Base-by-base conservation (phyloP, 192 early-diverging fungal species). In the Mortierella alpina region DNA sequence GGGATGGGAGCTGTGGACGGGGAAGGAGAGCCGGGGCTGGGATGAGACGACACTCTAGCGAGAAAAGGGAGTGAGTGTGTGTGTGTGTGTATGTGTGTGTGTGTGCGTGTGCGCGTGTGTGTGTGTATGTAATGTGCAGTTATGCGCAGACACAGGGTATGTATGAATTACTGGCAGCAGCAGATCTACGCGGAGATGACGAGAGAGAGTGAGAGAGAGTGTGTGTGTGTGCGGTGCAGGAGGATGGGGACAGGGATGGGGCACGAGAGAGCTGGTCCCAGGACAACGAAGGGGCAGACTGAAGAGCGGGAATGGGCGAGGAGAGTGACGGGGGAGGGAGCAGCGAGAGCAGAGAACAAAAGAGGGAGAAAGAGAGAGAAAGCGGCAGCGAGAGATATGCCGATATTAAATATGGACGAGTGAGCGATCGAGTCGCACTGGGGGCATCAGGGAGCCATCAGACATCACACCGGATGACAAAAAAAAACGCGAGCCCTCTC, bases 341-440 rank as follows among this genome's bases (percentile, higher is more conserved):
- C 17, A 60, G 47, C 47, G 61, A 18, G 61, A 53, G 44, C 12
- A 63, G 61, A 18, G 61, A 53, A 51, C 12, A 51, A 42, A 66
- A 48, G 18, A 44, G 49, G 54, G 48, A 17, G 52, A 31, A 23
- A 50, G 49, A 22, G n/a, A 31, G 63, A 48, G 42, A 61, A 66
- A n/a, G n/a, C n/a, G n/a, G n/a, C n/a, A n/a, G n/a, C n/a, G n/a
- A n/a, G n/a, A n/a, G n/a, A n/a, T n/a, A n/a, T n/a, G n/a, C n/a
- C n/a, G n/a, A 59, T 10, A n/a, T 46, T 46, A 44, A 40, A 49
- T 23, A 49, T 39, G 46, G 45, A 20, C 39, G 40, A 66, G 45
- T 17, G 50, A 58, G 55, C 46, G 49, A 22, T 22, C 18, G 55
- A 56, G 31, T 31, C 31, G 31, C 31, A 31, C 31, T 31, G 31